These are phyloP conservation scores for Diophrys appendiculata DNA, from an alignment of 73 alveolate species.

Conservation along the genomic window DNA sequence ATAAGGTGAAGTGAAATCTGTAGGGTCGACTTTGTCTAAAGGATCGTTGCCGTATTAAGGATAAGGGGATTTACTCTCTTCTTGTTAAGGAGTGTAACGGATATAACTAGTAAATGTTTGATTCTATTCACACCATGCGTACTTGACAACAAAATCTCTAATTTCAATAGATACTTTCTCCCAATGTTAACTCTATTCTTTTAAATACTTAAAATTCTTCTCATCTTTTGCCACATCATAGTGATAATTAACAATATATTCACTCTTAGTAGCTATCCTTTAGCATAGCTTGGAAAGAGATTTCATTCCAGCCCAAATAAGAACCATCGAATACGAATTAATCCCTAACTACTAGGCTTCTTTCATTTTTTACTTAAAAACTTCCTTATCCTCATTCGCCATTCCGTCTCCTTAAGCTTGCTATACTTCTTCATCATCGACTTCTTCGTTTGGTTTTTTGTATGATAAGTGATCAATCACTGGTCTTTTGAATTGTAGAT, in stretches of 20 bases:
- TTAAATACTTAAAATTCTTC: constrained; percentile 5
- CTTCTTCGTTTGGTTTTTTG: too few relatives aligned
- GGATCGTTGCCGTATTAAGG: not conserved
- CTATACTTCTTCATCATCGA: constrained; percentile 4
- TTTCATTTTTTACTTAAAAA: constrained; percentile 4
- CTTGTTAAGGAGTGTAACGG: not conserved
- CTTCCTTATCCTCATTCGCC: not conserved
- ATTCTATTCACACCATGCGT: constrained; percentile 45
- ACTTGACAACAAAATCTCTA: constrained; percentile 29
- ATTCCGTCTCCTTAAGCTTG: constrained; percentile 1
- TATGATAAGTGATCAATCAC: constrained; percentile 14
- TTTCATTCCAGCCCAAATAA: constrained; percentile 39
- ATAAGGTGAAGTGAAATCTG: constrained; percentile 3
- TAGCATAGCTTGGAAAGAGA: constrained; percentile 35
- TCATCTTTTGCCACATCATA: constrained; percentile 27
- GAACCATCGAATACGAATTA: constrained; percentile 33
- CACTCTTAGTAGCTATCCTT: constrained; percentile 2
- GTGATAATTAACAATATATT: constrained; percentile 16
- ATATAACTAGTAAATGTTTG: constrained; percentile 25
- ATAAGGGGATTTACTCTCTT: constrained; percentile 6
- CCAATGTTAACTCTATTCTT: constrained; percentile 32
- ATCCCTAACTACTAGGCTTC: constrained; percentile 26
- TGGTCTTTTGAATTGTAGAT: constrained; percentile 25
- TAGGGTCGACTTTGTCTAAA: not conserved
- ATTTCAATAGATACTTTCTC: constrained; percentile 35